Conservation (phyloP, 352 stramenopile species). For the Phytophthora parvispora region DNA sequence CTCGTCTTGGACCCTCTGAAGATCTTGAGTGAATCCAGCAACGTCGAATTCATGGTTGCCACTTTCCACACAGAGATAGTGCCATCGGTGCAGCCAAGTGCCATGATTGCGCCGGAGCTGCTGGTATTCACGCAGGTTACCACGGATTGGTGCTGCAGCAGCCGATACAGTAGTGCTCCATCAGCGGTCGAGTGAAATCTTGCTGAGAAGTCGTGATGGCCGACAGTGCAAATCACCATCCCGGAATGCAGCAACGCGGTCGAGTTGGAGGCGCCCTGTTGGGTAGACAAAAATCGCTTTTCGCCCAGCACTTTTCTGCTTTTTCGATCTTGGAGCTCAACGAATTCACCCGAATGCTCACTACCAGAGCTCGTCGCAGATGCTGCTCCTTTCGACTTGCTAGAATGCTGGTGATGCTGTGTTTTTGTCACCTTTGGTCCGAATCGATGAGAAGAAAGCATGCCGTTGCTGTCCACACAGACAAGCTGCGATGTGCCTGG, state of each 20-base stretch:
- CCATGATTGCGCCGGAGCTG: slow-evolving; percentile 54
- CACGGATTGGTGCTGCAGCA: slow-evolving; percentile 78
- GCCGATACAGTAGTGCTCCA: slow-evolving; percentile 72
- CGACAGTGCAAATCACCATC: slow-evolving; percentile 70
- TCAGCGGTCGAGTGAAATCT: slow-evolving; percentile 81
- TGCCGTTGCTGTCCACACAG: slow-evolving; percentile 76
- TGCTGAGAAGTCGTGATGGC: slow-evolving; percentile 81
- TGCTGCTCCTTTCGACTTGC: slow-evolving; percentile 14
- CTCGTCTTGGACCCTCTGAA: slow-evolving; percentile 64
- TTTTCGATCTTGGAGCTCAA: slow-evolving; percentile 80
- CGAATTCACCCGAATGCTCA: slow-evolving; percentile 45
- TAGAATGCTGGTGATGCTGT: slow-evolving; percentile 43
- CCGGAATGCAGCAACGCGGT: slow-evolving; percentile 68
- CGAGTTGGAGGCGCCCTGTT: slow-evolving; percentile 25
- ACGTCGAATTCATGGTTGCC: slow-evolving; percentile 65
- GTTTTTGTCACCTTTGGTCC: slow-evolving; percentile 60
- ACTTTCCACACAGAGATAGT: slow-evolving; percentile 89
- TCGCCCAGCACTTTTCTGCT: slow-evolving; percentile 63
- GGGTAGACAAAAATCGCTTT: slow-evolving; percentile 46
- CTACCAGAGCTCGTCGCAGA: slow-evolving; percentile 10
- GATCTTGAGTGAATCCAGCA: slow-evolving; percentile 83
- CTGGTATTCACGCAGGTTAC: slow-evolving; percentile 75
- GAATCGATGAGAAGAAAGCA: slow-evolving; percentile 80
- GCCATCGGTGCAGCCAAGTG: slow-evolving; percentile 69
- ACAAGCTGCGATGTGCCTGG: slow-evolving; percentile 59